Evolutionary conservation across 1,284 basidiomycete genomes (phyloP).

Genomic region (Malassezia furfur): DNA sequence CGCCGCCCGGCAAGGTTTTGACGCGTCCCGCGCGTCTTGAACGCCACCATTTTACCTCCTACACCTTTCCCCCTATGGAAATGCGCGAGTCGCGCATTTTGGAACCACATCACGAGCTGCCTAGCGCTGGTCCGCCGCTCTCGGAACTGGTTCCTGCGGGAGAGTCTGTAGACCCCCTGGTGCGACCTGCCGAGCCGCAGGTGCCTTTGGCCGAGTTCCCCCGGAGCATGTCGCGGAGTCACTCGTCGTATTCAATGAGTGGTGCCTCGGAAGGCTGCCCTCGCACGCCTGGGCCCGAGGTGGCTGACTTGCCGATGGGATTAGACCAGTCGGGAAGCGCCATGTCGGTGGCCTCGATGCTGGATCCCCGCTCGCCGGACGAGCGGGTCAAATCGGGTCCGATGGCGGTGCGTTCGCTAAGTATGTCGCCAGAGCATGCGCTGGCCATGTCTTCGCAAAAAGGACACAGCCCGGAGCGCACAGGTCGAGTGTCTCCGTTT

Average conservation of each 20-base stretch:
- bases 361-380: background rate
- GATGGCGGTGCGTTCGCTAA: background rate
- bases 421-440: background rate
- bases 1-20: no score
- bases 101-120: background rate
- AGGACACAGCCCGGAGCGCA: conserved; percentile 17
- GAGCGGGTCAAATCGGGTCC: background rate
- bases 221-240: conserved; percentile 1
- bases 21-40: background rate
- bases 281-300: conserved; percentile 2
- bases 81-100: conserved; percentile 1
- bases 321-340: background rate
- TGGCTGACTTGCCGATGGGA: background rate
- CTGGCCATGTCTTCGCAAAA: no score
- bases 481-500: conserved; percentile 17
- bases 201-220: background rate
- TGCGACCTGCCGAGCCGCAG: background rate
- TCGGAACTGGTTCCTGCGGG: background rate
- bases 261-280: conserved; percentile 4
- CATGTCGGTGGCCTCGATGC: conserved; percentile 3
- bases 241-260: conserved; percentile 10
- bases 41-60: background rate
- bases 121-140: background rate
- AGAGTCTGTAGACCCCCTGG: no score
- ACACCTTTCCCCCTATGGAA: background rate